Conservation (phyloP, 108 stramenopile species). For the Nannochloropsis oceanica region DNA sequence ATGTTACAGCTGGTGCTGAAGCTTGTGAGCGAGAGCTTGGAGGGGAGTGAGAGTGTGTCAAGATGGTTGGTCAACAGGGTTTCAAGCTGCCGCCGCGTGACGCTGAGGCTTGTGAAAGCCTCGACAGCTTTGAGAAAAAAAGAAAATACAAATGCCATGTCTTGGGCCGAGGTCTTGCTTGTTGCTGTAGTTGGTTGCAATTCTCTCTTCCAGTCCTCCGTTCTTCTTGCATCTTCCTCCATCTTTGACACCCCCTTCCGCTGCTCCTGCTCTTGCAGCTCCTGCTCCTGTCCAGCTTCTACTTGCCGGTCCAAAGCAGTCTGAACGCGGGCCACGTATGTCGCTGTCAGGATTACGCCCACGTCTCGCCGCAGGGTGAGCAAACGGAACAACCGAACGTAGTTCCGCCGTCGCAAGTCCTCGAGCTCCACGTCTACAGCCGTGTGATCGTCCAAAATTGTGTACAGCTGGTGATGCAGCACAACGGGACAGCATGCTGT, state of each 20-base stretch:
- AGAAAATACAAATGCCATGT: neutral
- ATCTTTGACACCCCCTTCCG: neutral
- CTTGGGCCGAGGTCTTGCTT: neutral
- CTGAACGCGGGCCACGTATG: neutral
- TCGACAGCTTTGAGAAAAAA: neutral
- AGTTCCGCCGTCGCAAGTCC: neutral
- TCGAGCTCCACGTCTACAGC: neutral
- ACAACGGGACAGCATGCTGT: neutral
- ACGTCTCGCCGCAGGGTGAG: neutral
- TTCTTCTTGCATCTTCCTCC: neutral
- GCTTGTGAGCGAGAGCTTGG: neutral
- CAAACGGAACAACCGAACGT: neutral
- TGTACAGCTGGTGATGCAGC: neutral
- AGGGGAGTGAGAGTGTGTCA: neutral
- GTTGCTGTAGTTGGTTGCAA: neutral
- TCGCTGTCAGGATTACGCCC: neutral
- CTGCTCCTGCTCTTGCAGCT: neutral
- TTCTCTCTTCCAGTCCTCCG: neutral
- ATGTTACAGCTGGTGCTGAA: neutral
- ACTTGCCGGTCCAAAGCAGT: neutral
- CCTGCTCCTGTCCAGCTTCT: no score
- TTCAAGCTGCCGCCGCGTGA: neutral
- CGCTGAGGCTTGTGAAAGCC: neutral
- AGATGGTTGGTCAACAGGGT: neutral
- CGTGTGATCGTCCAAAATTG: neutral